Evolutionary conservation across 148 eudicot species (phyloP).

Genomic region (Rhododendron simsii): DNA sequence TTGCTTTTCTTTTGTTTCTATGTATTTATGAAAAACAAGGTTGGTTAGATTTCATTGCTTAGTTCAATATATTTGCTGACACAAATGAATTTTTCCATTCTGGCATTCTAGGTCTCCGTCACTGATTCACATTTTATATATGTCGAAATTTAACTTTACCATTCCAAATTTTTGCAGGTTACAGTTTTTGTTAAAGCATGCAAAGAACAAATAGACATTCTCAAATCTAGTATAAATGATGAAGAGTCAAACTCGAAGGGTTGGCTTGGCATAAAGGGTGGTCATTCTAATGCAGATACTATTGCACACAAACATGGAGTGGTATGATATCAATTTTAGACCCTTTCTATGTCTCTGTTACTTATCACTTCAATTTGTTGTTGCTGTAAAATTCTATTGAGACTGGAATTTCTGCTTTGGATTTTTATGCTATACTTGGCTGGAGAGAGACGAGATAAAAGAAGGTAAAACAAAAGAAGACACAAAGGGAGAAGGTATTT

Average conservation of each 20-base stretch:
- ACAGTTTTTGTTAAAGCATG: constrained; percentile 77
- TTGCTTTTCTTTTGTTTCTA: background rate
- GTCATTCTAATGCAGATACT: constrained; percentile 71
- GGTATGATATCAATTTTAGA: constrained; percentile 39
- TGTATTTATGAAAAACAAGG: background rate
- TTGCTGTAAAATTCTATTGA: background rate
- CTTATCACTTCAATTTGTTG: background rate
- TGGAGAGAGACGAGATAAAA: background rate
- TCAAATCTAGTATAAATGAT: constrained; percentile 59
- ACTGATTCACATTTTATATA: background rate
- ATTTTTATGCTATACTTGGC: background rate
- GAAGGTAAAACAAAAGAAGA: background rate
- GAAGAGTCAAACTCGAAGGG: constrained; percentile 82
- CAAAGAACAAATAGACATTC: constrained; percentile 87
- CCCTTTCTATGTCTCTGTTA: background rate
- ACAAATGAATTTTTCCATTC: background rate
- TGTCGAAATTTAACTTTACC: background rate
- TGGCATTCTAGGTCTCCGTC: background rate
- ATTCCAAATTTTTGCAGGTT: constrained; percentile 48
- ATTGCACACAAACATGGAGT: constrained; percentile 98
- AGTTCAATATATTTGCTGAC: background rate
- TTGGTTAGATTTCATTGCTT: background rate
- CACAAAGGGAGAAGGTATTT: background rate
- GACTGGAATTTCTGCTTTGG: background rate
- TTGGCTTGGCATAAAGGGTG: constrained; percentile 74